Conservation (phyloP, 768 basidiomycete species). For the Strobilomyces dryophilus region DNA sequence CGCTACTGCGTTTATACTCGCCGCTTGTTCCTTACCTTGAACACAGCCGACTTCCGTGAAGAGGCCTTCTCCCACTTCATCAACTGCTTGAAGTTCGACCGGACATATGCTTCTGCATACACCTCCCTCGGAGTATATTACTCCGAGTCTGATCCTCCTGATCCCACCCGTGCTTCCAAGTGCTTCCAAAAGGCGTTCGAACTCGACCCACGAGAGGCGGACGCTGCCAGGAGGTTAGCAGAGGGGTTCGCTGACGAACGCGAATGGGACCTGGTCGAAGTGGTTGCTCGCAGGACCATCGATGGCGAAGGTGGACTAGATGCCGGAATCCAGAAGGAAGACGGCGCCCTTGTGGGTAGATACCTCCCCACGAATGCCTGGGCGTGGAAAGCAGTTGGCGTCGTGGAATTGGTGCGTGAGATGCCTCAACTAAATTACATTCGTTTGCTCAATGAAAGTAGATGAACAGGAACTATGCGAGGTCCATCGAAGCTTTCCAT, state of each 20-base stretch:
- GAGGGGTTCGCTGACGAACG: constrained; percentile 87
- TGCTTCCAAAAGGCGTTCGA: constrained; percentile 99
- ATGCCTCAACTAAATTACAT: not conserved
- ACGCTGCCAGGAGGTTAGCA: constrained; percentile 80
- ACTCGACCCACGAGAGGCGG: constrained; percentile 82
- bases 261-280: constrained; percentile 95
- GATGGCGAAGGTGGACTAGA: constrained; percentile 86
- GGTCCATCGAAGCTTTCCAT: constrained; percentile 82
- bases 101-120: constrained; percentile 85
- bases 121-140: constrained; percentile 94
- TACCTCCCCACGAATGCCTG: constrained; percentile 81
- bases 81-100: constrained; percentile 65
- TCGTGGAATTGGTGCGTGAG: constrained; percentile 78
- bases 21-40: constrained; percentile 1
- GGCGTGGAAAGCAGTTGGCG: constrained; percentile 97
- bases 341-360: constrained; percentile 37
- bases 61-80: constrained; percentile 80
- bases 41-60: constrained; percentile 46
- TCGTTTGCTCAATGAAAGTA: constrained; percentile 25
- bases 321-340: constrained; percentile 47
- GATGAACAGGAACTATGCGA: constrained; percentile 63
- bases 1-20: not conserved
- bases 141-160: constrained; percentile 65
- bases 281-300: constrained; percentile 89
- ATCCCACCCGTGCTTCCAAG: constrained; percentile 82